These are phyloP conservation scores for Clathrospora elynae DNA, from an alignment of 2,329 filamentous ascomycete genomes.

Conservation along the genomic window DNA sequence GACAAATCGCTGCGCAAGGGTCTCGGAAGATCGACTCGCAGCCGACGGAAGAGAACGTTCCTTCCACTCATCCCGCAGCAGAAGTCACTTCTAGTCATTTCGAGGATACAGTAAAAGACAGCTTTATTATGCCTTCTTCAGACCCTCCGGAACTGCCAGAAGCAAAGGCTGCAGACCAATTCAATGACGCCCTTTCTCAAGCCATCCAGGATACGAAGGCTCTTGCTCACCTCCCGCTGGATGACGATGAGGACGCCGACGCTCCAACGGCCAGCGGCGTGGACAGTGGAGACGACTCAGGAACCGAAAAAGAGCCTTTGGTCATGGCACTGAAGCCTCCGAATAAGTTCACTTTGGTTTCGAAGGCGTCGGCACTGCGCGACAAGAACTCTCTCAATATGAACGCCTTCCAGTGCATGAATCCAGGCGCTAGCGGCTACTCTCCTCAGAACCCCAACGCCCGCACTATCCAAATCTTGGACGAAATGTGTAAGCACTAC, in stretches of 20 bases:
- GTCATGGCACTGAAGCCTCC: constrained; percentile 21
- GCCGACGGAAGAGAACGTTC: constrained; percentile 40
- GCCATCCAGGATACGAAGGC: constrained; percentile 68
- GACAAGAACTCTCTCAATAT: constrained; percentile 36
- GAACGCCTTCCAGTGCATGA: constrained; percentile 64
- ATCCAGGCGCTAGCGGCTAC: constrained; percentile 55
- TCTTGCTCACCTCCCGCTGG: constrained; percentile 60
- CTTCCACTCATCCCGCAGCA: constrained; percentile 10
- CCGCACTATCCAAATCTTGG: constrained; percentile 74
- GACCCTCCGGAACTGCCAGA: constrained; percentile 5
- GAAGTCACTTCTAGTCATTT: constrained; percentile 6
- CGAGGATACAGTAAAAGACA: constrained; percentile 37
- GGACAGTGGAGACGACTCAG: constrained; percentile 26
- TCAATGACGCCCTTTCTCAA: constrained; percentile 64
- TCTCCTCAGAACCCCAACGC: constrained; percentile 69
- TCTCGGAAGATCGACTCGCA: constrained; percentile 47
- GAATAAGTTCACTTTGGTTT: constrained; percentile 11
- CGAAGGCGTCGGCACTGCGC: constrained; percentile 9
- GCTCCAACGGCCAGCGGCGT: constrained; percentile 33
- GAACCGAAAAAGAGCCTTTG: constrained; percentile 28
- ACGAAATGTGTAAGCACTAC: constrained; percentile 81
- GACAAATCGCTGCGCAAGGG: constrained; percentile 47
- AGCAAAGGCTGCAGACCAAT: constrained; percentile 4
- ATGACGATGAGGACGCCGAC: constrained; percentile 46
- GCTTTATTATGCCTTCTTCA: constrained; percentile 29